These are phyloP conservation scores for Cryptomeria japonica DNA, from an alignment of 75 land plant species.

Conservation along the genomic window DNA sequence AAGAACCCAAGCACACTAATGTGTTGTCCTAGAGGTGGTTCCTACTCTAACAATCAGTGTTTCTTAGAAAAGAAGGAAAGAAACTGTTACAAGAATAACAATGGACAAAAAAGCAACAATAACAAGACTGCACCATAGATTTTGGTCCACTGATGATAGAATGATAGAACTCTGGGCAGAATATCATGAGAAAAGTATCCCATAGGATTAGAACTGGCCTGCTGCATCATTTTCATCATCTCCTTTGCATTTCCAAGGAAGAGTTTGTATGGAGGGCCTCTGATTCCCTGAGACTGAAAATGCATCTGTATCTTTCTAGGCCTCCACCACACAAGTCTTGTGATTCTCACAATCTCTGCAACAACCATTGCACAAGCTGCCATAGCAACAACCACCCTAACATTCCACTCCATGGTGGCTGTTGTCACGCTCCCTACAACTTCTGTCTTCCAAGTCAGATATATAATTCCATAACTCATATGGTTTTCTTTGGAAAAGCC, in stretches of 20 bases:
- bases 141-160: slow-evolving; percentile 76
- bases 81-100: neutral
- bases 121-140: slow-evolving; percentile 52
- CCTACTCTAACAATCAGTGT: neutral
- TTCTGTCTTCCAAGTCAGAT: neutral
- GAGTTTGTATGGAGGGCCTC: slow-evolving; percentile 60
- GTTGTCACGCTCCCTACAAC: neutral
- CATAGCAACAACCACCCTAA: neutral
- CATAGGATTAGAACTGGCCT: slow-evolving; percentile 63
- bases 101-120: neutral
- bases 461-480: neutral
- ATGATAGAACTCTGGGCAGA: slow-evolving; percentile 75
- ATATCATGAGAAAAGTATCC: slow-evolving; percentile 62
- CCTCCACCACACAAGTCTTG: slow-evolving; percentile 56
- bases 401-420: neutral
- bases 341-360: neutral
- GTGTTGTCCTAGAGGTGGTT: neutral
- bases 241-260: slow-evolving; percentile 69
- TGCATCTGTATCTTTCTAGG: slow-evolving; percentile 49
- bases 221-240: slow-evolving; percentile 49
- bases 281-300: slow-evolving; percentile 56
- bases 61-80: no score
- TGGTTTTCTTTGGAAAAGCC: neutral
- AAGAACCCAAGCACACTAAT: neutral
- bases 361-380: neutral